phyloP scores from a whole-genome alignment of 2,329 filamentous ascomycete genomes.

The Penicillium sp. region DNA sequence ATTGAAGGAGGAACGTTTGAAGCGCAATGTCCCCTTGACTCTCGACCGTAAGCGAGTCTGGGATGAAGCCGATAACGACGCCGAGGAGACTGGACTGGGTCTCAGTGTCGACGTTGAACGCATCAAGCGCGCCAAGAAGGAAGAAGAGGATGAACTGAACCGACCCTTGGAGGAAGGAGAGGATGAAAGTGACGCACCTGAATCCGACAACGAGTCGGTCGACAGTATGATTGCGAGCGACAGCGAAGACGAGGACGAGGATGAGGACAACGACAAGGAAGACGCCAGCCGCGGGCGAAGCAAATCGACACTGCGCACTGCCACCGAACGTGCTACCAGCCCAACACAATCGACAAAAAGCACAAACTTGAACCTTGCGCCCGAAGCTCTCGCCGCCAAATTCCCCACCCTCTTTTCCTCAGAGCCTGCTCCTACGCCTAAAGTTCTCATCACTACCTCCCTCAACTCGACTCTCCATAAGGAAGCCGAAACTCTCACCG shows the following conservation, averaged over 20 bases:
- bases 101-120: constrained; percentile 51
- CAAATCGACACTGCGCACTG: constrained; percentile 39
- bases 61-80: constrained; percentile 69
- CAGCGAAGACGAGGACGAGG: constrained; percentile 45
- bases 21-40: constrained; percentile 75
- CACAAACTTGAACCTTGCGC: constrained; percentile 61
- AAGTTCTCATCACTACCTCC: constrained; percentile 88
- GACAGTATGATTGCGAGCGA: constrained; percentile 78
- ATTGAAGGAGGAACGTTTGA: constrained; percentile 70
- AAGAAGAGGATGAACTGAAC: constrained; percentile 46
- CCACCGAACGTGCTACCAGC: constrained; percentile 54
- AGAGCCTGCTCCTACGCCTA: constrained; percentile 62
- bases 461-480: constrained; percentile 86
- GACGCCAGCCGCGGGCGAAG: constrained; percentile 31
- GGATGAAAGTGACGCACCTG: constrained; percentile 41
- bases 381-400: constrained; percentile 61
- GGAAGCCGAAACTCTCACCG: constrained; percentile 75
- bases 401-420: constrained; percentile 61
- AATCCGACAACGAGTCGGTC: constrained; percentile 57
- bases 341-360: constrained; percentile 57
- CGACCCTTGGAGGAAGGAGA: constrained; percentile 46
- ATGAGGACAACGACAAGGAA: constrained; percentile 44
- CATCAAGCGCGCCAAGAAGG: constrained; percentile 49
- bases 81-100: constrained; percentile 47
- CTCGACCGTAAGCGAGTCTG: constrained; percentile 87